phyloP scores from a whole-genome alignment of 2,329 filamentous ascomycete species.

The Claviceps sp. region DNA sequence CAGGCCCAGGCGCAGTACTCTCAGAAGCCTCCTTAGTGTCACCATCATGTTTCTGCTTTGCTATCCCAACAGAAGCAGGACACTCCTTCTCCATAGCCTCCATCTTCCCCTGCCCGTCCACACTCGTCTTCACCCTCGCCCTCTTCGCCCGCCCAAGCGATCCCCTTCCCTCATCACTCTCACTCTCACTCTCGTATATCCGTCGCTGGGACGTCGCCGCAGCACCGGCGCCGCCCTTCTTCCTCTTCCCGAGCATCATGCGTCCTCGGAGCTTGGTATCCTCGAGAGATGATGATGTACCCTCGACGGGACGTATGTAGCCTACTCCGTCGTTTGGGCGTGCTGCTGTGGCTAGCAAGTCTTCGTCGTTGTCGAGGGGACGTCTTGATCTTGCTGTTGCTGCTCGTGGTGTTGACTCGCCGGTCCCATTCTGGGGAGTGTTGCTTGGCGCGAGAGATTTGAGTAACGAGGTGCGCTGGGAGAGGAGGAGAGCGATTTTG shows the following conservation, averaged over 20 bases:
- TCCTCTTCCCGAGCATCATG: slow-evolving; percentile 10
- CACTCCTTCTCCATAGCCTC: background rate
- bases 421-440: too few species aligned
- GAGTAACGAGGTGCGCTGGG: slow-evolving; percentile 22
- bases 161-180: slow-evolving; percentile 23
- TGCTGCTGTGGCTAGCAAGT: background rate
- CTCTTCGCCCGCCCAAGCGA: slow-evolving; percentile 18
- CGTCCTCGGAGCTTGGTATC: background rate
- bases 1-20: too few species aligned
- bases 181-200: slow-evolving; percentile 19
- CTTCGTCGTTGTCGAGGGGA: slow-evolving; percentile 5
- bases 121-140: background rate
- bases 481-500: slow-evolving; percentile 26
- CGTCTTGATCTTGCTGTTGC: slow-evolving; percentile 6
- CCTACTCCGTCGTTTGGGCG: slow-evolving; percentile 27
- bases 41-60: background rate
- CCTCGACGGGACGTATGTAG: slow-evolving; percentile 21
- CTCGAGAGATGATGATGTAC: slow-evolving; percentile 9
- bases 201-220: slow-evolving; percentile 5
- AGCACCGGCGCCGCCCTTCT: background rate
- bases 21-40: too few species aligned
- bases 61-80: background rate
- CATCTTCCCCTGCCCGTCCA: background rate
- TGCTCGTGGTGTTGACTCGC: background rate
- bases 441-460: slow-evolving; percentile 12